Base-by-base conservation (phyloP, 768 basidiomycete species). In the Hygrocybe punicea region DNA sequence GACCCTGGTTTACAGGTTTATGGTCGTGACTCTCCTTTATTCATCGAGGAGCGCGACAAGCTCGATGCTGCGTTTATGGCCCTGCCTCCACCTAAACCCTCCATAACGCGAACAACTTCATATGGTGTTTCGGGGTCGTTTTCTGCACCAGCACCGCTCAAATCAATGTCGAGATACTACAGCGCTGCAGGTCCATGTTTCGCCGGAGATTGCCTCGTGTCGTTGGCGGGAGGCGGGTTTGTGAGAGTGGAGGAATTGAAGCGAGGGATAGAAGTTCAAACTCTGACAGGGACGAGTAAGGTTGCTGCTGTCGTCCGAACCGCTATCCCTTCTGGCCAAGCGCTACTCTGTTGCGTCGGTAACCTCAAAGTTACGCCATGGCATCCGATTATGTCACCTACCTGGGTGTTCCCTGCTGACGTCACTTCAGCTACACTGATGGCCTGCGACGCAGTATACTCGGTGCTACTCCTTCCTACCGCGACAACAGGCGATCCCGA, bases 1-100 rank as follows among this genome's bases (percentile, higher is more conserved):
- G 58, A 59, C 42, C 58, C 58, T 6, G 58, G 58, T 16, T 50
- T 59, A 35, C 58, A 59, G 33, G 55, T 49, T 11, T 59, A 56
- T 24, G 56, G 56, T 4, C 56, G 49, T 21, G 37, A 57, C 14
- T 57, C 56, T 24, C 11, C 9, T 11, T 17, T 51, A 19, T 57
- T 57, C 36, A 34, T 10, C 5, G 49, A 50, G 17, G 56, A 57
- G 39, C 47, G 56, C 3, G 48, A 57, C 23, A 57, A 57, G 49
- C 49, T 57, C 21, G 56, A 57, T 29, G 49, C 47, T 16, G 56
- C 56, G 19, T 57, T 57, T 25, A 51, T 50, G 47, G 56, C 56
- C 4, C 25, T 57, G 23, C 56, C 56, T 14, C 56, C 56, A 9
- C 56, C 56, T 5, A 36, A 57, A 34, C 56, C 56, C 10, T 57